Evolutionary conservation across 163 green algal genomes (phyloP).

Genomic region (Trebouxiophyceae sp.): DNA sequence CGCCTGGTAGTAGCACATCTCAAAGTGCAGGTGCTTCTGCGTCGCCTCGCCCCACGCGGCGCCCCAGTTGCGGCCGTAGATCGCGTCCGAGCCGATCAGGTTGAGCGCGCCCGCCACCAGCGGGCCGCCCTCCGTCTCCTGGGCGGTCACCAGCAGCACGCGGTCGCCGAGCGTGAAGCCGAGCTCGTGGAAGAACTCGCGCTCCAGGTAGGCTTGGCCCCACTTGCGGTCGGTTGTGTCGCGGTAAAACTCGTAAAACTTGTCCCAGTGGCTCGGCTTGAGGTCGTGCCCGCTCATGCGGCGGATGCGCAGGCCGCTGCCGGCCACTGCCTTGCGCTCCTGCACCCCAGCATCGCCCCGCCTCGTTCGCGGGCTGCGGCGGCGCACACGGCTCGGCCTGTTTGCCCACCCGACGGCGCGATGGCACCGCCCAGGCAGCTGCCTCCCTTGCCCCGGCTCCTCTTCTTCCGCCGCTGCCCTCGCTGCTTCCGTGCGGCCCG

Average conservation of each 20-base stretch:
- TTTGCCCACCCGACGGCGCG: too few species aligned
- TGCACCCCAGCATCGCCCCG: constrained; percentile 28
- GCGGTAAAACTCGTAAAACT: constrained; percentile 67
- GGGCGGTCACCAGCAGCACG: constrained; percentile 77
- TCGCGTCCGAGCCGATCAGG: constrained; percentile 22
- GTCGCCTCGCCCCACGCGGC: constrained; percentile 25
- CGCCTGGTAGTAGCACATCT: constrained; percentile 89
- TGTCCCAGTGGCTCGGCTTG: constrained; percentile 54
- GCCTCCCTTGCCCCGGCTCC: too few species aligned
- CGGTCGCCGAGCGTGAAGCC: constrained; percentile 42
- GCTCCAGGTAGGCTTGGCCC: constrained; percentile 75
- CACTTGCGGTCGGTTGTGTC: constrained; percentile 67
- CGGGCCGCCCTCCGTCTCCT: constrained; percentile 24
- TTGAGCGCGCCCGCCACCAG: constrained; percentile 79
- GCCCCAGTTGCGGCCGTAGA: constrained; percentile 83
- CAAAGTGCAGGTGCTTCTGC: constrained; percentile 78
- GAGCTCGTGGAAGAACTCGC: constrained; percentile 75
- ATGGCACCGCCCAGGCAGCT: too few species aligned
- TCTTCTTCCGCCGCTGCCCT: too few species aligned
- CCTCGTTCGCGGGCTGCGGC: too few species aligned
- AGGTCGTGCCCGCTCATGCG: constrained; percentile 40
- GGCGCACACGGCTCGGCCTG: too few species aligned
- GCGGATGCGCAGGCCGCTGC: constrained; percentile 38
- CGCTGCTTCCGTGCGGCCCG: too few species aligned
- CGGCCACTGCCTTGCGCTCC: constrained; percentile 58